phyloP scores from a whole-genome alignment of 1,284 basidiomycete species.

The Apiotrichum laibachii region DNA sequence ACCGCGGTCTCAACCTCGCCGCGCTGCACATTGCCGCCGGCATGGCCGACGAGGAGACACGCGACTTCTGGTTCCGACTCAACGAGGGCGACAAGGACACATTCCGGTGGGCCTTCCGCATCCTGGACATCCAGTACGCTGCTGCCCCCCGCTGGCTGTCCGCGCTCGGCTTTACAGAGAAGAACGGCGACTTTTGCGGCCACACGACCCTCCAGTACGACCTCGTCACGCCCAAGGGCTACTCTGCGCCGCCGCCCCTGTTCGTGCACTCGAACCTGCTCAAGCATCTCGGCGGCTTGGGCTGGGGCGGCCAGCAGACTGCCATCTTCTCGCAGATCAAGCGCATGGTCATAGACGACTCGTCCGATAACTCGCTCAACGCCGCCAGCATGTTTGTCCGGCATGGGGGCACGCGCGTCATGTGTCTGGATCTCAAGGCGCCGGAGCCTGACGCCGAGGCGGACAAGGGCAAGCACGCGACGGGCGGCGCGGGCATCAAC shows the following conservation, averaged over 20 bases:
- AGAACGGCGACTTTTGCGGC: slow-evolving; percentile 51
- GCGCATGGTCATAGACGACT: slow-evolving; percentile 35
- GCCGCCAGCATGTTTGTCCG: slow-evolving; percentile 40
- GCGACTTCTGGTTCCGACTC: slow-evolving; percentile 54
- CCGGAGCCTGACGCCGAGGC: slow-evolving; percentile 13
- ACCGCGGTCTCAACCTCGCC: slow-evolving; percentile 53
- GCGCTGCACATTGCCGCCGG: slow-evolving; percentile 51
- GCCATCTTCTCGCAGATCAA: slow-evolving; percentile 47
- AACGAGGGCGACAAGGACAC: slow-evolving; percentile 54
- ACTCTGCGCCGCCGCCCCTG: slow-evolving; percentile 35
- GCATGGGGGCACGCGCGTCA: slow-evolving; percentile 46
- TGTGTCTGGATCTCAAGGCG: slow-evolving; percentile 49
- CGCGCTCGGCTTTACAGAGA: slow-evolving; percentile 44
- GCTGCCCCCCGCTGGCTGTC: slow-evolving; percentile 51
- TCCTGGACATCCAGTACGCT: slow-evolving; percentile 48
- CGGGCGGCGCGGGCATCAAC: slow-evolving; percentile 15
- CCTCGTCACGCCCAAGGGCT: slow-evolving; percentile 28
- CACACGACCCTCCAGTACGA: slow-evolving; percentile 49
- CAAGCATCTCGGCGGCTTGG: slow-evolving; percentile 47
- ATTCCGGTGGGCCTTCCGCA: slow-evolving; percentile 53
- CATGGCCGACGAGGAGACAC: slow-evolving; percentile 33
- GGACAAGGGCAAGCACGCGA: background rate
- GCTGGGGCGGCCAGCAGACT: background rate
- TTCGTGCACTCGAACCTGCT: slow-evolving; percentile 53
- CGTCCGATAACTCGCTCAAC: slow-evolving; percentile 37